Percentiles rank a stretch among this genome's conserved stretches.
Evolutionary conservation across 768 basidiomycete genomes (phyloP).

Genomic region (Lyophyllum semitale): DNA sequence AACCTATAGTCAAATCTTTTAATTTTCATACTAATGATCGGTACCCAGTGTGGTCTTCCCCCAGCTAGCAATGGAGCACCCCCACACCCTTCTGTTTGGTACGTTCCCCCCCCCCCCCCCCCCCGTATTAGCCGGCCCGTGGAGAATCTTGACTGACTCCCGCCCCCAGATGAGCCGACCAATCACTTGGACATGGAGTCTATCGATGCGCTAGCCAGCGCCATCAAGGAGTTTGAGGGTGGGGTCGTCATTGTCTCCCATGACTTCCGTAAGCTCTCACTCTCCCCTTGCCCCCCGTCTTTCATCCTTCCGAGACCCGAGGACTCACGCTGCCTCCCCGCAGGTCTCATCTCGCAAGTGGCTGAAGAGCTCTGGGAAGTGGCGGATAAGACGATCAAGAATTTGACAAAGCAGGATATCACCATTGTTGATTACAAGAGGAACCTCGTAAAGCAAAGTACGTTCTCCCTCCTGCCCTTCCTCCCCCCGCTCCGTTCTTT

Average conservation of each 20-base stretch:
- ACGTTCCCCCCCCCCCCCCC: too few species aligned
- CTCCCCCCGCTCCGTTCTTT: not conserved
- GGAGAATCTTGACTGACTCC: not conserved
- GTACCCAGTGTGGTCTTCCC: too few species aligned
- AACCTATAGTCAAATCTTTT: too few species aligned
- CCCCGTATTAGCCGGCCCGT: too few species aligned
- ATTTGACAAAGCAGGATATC: conserved; percentile 89
- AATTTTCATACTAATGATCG: too few species aligned
- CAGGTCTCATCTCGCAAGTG: conserved; percentile 94
- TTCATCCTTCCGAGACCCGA: conserved; percentile 3
- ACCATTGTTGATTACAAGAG: conserved; percentile 94
- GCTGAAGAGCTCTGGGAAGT: conserved; percentile 99
- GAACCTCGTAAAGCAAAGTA: conserved; percentile 78
- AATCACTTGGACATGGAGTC: conserved; percentile 98
- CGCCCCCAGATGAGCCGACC: conserved; percentile 78
- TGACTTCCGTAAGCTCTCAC: conserved; percentile 81
- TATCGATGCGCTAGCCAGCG: conserved; percentile 92
- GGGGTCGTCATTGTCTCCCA: conserved; percentile 99
- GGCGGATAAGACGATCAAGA: conserved; percentile 88
- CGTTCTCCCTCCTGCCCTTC: conserved; percentile 22
- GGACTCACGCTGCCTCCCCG: not conserved
- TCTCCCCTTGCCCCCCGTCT: not conserved
- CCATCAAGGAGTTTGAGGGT: conserved; percentile 97
- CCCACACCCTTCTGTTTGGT: too few species aligned
- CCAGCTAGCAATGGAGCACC: too few species aligned